phyloP scores from a whole-genome alignment of 495 filamentous ascomycete species.

The Talaromyces thailandensis region DNA sequence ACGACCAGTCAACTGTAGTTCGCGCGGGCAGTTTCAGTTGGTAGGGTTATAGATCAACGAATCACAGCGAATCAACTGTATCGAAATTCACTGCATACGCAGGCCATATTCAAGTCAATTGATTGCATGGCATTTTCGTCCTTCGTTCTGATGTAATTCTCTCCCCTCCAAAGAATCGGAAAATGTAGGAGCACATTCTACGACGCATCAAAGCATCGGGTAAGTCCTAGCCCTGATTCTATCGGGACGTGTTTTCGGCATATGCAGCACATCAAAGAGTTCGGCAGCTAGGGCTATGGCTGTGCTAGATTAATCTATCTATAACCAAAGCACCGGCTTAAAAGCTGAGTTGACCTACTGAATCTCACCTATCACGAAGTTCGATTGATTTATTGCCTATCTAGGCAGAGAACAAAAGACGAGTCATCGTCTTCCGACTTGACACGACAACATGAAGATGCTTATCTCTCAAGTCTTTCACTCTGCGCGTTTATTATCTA shows the following conservation, averaged over 20 bases:
- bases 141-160: not conserved
- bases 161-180: not conserved
- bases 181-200: not conserved
- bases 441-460: not conserved
- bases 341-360: not conserved
- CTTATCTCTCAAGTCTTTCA: not conserved
- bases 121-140: not conserved
- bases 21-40: not conserved
- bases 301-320: not conserved
- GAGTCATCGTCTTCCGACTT: not conserved
- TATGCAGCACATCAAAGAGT: not conserved
- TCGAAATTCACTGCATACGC: not conserved
- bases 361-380: not conserved
- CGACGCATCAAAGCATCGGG: not conserved
- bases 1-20: not conserved
- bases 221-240: not conserved
- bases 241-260: not conserved
- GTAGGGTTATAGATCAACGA: not conserved
- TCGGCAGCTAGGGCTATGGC: not conserved
- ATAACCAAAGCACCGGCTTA: not conserved
- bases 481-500: not conserved
- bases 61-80: not conserved
- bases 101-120: not conserved
- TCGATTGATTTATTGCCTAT: not conserved
- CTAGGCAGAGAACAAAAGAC: not conserved